Evolutionary conservation across 805 yeast genomes (phyloP).

Genomic region (Starmerella cellae): DNA sequence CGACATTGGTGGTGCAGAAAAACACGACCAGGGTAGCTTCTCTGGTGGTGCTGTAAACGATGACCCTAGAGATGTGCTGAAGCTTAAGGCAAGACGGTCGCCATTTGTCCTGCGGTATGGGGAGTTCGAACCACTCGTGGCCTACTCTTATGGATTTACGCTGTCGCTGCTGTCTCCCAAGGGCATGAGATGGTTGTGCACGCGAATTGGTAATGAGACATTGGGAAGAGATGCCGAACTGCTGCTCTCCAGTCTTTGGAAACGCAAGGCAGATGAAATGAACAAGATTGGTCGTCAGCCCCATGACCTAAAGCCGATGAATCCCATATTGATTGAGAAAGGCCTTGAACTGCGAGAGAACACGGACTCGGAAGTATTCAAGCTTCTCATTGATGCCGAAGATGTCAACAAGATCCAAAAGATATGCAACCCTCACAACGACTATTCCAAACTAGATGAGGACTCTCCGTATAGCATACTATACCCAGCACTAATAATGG

Average conservation of each 20-base stretch:
- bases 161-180: slow-evolving; percentile 10
- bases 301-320: neutral
- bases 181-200: slow-evolving; percentile 16
- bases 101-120: slow-evolving; percentile 10
- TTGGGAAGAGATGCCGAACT: slow-evolving; percentile 12
- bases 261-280: neutral
- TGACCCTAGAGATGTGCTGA: slow-evolving; percentile 3
- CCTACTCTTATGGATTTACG: slow-evolving; percentile 17
- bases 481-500: slow-evolving; percentile 8
- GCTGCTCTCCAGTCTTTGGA: slow-evolving; percentile 11
- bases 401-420: slow-evolving; percentile 6
- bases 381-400: slow-evolving; percentile 2
- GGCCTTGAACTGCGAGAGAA: slow-evolving; percentile 1
- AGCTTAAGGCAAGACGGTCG: slow-evolving; percentile 10
- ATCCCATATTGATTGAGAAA: slow-evolving; percentile 5
- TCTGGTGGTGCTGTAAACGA: neutral
- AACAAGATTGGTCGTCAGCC: neutral
- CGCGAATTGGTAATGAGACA: slow-evolving; percentile 11
- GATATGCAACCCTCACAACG: slow-evolving; percentile 8
- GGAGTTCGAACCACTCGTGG: slow-evolving; percentile 9
- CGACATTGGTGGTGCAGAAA: neutral
- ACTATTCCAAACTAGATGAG: slow-evolving; percentile 5
- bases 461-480: slow-evolving; percentile 13
- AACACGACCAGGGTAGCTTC: neutral
- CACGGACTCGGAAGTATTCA: neutral